Evolutionary conservation across 345 rosid species (phyloP).

Genomic region (Pugionium cornutum): DNA sequence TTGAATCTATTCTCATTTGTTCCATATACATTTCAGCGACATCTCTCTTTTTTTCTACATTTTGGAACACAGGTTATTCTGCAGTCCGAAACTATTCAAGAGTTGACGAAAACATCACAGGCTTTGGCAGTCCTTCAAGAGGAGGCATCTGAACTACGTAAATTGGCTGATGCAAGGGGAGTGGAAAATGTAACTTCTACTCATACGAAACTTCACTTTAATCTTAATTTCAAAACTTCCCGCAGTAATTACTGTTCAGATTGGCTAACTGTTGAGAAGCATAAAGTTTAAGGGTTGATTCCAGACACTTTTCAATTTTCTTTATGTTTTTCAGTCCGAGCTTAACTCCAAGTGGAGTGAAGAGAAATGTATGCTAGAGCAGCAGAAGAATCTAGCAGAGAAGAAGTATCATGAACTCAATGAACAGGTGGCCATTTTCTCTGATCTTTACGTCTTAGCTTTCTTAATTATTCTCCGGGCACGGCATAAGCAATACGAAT

Average conservation of each 20-base stretch:
- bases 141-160: slow-evolving; percentile 72
- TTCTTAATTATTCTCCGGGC: slow-evolving; percentile 24
- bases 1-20: slow-evolving; percentile 7
- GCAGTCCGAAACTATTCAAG: slow-evolving; percentile 96
- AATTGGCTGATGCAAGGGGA: slow-evolving; percentile 56
- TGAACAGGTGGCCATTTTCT: slow-evolving; percentile 68
- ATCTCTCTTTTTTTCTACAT: slow-evolving; percentile 8
- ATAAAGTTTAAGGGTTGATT: slow-evolving; percentile 5
- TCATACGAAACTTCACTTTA: slow-evolving; percentile 17
- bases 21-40: slow-evolving; percentile 2
- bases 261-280: slow-evolving; percentile 11
- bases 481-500: slow-evolving; percentile 13
- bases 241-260: slow-evolving; percentile 3
- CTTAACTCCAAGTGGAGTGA: slow-evolving; percentile 67
- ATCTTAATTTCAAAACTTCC: not conserved
- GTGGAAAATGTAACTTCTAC: slow-evolving; percentile 62
- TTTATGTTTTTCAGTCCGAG: slow-evolving; percentile 54
- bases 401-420: slow-evolving; percentile 72
- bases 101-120: slow-evolving; percentile 82
- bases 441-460: slow-evolving; percentile 8
- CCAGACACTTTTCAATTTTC: slow-evolving; percentile 25
- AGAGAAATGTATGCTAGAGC: slow-evolving; percentile 63
- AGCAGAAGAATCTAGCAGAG: slow-evolving; percentile 65
- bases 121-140: slow-evolving; percentile 67
- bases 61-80: slow-evolving; percentile 66